Base-by-base conservation (phyloP, 306 rosid genomes). In the Fragaria ananassa region DNA sequence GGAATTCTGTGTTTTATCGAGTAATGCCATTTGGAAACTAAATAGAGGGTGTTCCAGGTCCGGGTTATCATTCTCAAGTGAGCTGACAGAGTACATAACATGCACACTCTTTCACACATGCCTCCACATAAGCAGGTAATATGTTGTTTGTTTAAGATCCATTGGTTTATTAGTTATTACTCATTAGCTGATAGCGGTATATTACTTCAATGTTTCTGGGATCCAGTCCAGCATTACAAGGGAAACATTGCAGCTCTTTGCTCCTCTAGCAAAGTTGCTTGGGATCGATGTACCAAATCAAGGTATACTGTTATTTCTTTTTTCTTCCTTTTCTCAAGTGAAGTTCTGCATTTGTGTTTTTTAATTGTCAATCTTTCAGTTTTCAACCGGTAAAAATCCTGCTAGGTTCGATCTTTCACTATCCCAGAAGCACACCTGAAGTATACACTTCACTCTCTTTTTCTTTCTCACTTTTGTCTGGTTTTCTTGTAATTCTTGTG, bases 261-360 rank as follows among this genome's bases (percentile, higher is more conserved):
- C 99, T 75, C 99, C 98, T 76, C 91, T 95, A 80, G 99, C 99
- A 25, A 95, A 91, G 96, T 90, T 95, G 89, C 96, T 95, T 81
- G 99, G 99, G 77, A 25, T 25, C 27, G 27, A 95, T 95, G 97
- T 89, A 92, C 85, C 97, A 95, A 81, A 92, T 95, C 79, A 95
- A 95, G 97, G 99, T 95, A 88, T 85, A 66, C 19, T 31, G 46
- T 35, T 35, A 78, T n/a, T 57, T 62, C 60, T 71, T 39, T 47
- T 72, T 29, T 29, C 31, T 29, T 29, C 31, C 31, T 29, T 29
- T 29, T 29, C 35, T 47, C 62, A 34, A 3, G 44, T 53, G 14
- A 6, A 75, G 61, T 3, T 70, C n/a, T 25, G 35, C 29, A 37
- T 47, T 34, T 54, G 27, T 71, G 56, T 29, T 70, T 74, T 56